These are phyloP conservation scores for Rhizophagus sp. DNA, from an alignment of 192 early-diverging fungal genomes.

Conservation along the genomic window DNA sequence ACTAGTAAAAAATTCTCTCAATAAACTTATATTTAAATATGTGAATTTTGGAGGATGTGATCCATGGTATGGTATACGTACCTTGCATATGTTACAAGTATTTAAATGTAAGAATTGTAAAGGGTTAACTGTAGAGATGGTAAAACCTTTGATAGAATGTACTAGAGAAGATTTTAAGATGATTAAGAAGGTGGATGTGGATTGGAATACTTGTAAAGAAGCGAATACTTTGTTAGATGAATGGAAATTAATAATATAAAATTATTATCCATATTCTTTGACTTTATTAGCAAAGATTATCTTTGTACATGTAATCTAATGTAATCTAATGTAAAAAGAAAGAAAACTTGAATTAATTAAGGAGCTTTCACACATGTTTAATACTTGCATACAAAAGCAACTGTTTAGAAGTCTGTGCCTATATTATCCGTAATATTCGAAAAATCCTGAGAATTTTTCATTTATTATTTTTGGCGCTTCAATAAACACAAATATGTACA, in stretches of 20 bases:
- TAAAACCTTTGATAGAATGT: not conserved
- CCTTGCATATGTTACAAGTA: not conserved
- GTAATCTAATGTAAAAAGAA: too few relatives aligned
- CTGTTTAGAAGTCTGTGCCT: too few relatives aligned
- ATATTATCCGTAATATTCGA: too few relatives aligned
- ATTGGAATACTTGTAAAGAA: not conserved
- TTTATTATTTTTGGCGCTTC: too few relatives aligned
- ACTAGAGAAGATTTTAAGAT: not conserved
- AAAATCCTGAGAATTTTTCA: too few relatives aligned
- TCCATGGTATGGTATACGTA: not conserved
- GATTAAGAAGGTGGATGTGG: not conserved
- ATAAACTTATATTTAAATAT: not conserved
- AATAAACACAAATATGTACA: too few relatives aligned
- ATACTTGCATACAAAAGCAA: too few relatives aligned
- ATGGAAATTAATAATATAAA: not conserved
- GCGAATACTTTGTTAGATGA: not conserved
- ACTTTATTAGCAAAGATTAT: too few relatives aligned
- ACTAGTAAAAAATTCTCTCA: not conserved
- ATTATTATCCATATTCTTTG: too few relatives aligned
- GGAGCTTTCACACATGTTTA: too few relatives aligned
- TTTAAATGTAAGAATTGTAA: not conserved
- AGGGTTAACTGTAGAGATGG: not conserved
- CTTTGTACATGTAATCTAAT: too few relatives aligned
- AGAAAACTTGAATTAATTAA: too few relatives aligned
- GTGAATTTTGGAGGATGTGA: not conserved